Conservation (phyloP, 768 basidiomycete species). For the Termitomyces sp. region DNA sequence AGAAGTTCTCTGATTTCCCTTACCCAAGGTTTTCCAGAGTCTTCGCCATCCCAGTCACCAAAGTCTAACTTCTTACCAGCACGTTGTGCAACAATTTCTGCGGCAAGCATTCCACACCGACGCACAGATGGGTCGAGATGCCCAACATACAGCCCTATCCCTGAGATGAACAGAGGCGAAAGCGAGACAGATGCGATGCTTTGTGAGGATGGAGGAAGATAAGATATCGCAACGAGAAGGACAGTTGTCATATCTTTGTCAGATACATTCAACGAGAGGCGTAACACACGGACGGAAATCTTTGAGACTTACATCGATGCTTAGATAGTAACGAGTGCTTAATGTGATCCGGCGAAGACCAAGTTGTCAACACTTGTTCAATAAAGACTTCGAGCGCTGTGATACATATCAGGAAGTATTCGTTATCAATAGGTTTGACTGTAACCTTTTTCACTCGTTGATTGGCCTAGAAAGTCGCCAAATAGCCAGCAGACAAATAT, state of each 20-base stretch:
- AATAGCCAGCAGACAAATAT: conserved; percentile 72
- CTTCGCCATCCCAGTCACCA: conserved; percentile 79
- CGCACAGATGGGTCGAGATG: conserved; percentile 77
- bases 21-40: conserved; percentile 62
- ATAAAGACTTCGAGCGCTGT: conserved; percentile 48
- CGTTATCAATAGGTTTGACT: background rate
- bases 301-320: conserved; percentile 63
- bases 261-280: background rate
- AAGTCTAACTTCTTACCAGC: conserved; percentile 72
- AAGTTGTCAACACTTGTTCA: conserved; percentile 50
- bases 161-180: conserved; percentile 60
- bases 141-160: conserved; percentile 70
- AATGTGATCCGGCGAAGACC: conserved; percentile 78
- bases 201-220: conserved; percentile 51
- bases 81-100: conserved; percentile 69
- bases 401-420: background rate
- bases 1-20: conserved; percentile 55
- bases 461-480: conserved; percentile 26
- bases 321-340: conserved; percentile 72
- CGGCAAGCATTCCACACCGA: conserved; percentile 89
- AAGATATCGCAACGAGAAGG: conserved; percentile 61
- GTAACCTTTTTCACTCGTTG: conserved; percentile 28
- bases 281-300: background rate
- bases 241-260: conserved; percentile 67
- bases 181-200: conserved; percentile 43